A percentile compares a stretch with the other conserved stretches of the same genome.
phyloP scores from a whole-genome alignment of 164 flowering plant species.

The Protea cynaroides region DNA sequence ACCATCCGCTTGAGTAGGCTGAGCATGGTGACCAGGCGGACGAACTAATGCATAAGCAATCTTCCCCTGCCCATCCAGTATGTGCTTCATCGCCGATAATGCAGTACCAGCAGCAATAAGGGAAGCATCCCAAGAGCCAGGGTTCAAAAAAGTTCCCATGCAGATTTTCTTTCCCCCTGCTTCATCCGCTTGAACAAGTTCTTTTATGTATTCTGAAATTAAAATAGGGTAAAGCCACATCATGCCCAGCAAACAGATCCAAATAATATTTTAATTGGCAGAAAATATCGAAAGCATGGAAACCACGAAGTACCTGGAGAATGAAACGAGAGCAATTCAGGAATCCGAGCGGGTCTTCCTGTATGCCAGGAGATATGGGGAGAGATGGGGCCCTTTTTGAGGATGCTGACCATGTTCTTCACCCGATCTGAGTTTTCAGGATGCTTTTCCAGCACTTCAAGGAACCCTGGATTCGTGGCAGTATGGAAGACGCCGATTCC shows the following conservation, averaged over 20 bases:
- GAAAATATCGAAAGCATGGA: not conserved
- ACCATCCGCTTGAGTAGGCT: slow-evolving; percentile 90
- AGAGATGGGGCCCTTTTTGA: slow-evolving; percentile 70
- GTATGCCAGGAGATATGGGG: slow-evolving; percentile 68
- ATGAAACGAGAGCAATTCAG: slow-evolving; percentile 73
- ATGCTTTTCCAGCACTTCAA: slow-evolving; percentile 78
- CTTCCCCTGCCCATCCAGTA: slow-evolving; percentile 67
- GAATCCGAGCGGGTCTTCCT: slow-evolving; percentile 57
- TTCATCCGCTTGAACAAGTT: slow-evolving; percentile 66
- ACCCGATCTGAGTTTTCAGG: slow-evolving; percentile 82
- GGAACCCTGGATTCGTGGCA: slow-evolving; percentile 68
- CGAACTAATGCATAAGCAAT: slow-evolving; percentile 78
- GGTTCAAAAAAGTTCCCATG: slow-evolving; percentile 72
- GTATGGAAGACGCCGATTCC: slow-evolving; percentile 83
- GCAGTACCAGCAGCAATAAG: slow-evolving; percentile 93
- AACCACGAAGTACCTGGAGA: slow-evolving; percentile 42
- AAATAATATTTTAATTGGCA: not conserved
- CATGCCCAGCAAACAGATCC: not conserved
- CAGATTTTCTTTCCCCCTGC: slow-evolving; percentile 54
- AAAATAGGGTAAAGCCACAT: slow-evolving; percentile 1
- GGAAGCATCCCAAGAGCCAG: slow-evolving; percentile 78
- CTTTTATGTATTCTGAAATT: slow-evolving; percentile 56
- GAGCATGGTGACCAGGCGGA: slow-evolving; percentile 99
- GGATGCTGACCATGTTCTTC: slow-evolving; percentile 82
- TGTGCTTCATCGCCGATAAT: slow-evolving; percentile 70